Evolutionary conservation across 2,329 filamentous ascomycete species (phyloP), one percentile per base, ranked within the genome.

Genomic region (Fusarium sambucinum): DNA sequence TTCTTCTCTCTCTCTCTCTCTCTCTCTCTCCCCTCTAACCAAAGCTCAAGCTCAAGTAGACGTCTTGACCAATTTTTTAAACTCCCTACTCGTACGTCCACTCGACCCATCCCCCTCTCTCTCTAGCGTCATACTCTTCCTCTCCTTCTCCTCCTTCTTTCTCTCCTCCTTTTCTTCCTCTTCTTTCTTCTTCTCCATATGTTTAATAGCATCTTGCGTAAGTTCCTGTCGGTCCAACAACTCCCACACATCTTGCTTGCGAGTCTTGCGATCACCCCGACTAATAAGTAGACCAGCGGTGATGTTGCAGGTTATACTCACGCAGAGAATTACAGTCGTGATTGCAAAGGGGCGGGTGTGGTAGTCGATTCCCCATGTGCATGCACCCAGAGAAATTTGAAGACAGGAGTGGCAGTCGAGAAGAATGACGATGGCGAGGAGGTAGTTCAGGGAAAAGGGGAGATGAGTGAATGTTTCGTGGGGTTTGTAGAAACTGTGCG

Each of bases 401-500:
- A 96, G 85, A 33, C 92, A 82, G 6, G 90, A 93, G 80, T 96
- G 93, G 64, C 86, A 90, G 77, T 96, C 93, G 5, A 96, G 84
- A 4, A 96, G 82, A 9, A 92, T 83, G n/a, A 95, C 90, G 60
- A 95, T 89, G 59, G 91, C 89, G 37, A 96, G 85, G 32, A 96
- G 87, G 8, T 93, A 83, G 32, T 86, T 85, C 2, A 94, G 82
- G 0, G 93, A 92, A 65, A 96, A 96, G 1, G 93, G 90, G 75
- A 89, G 85, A 76, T 96, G 93, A 0, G 93, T 96, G 33, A 88
- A 84, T 0, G 93, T 96, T 78, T 96, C 93, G 77, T 96, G 91
- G 0, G 93, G 92, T 73, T 94, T 94, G 83, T 96, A 96, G 78
- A 95, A 96, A 8, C 91, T 94, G 77, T 96, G 93, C 0, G 90